These are phyloP conservation scores for Pinus albicaulis DNA, from an alignment of 75 land plant species.

Conservation along the genomic window DNA sequence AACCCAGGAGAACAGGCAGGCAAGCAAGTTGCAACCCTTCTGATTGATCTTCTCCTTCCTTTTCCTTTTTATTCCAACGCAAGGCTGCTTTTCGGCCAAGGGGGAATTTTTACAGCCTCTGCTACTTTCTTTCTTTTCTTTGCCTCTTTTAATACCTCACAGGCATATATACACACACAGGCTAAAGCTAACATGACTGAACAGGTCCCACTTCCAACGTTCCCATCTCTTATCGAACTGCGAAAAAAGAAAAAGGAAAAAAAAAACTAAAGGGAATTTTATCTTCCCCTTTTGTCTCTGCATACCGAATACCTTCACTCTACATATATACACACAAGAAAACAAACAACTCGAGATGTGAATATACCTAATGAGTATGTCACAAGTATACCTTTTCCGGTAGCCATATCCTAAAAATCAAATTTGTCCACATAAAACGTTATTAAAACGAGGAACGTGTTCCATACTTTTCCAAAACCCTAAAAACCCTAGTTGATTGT, in stretches of 20 bases:
- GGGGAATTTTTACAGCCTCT: neutral
- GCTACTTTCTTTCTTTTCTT: neutral
- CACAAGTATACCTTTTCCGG: neutral
- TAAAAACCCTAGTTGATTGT: too few relatives aligned
- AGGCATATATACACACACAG: constrained; percentile 2
- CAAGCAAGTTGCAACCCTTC: neutral
- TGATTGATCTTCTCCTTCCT: neutral
- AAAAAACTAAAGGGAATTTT: neutral
- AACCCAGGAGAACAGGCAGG: neutral
- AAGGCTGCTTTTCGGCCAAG: too few relatives aligned
- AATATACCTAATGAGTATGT: neutral
- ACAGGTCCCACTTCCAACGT: constrained; percentile 9
- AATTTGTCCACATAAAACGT: too few relatives aligned
- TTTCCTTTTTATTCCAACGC: neutral
- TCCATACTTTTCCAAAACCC: too few relatives aligned
- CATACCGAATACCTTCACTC: too few relatives aligned
- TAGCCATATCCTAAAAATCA: too few relatives aligned
- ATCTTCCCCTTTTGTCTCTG: neutral
- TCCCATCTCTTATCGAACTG: neutral
- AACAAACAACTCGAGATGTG: neutral
- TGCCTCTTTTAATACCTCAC: neutral
- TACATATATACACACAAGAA: too few relatives aligned
- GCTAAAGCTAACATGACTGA: neutral
- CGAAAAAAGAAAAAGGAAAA: neutral
- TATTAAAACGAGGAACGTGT: too few relatives aligned